phyloP scores from a whole-genome alignment of 2,329 filamentous ascomycete genomes.

The Colletotrichum ledebouriae region DNA sequence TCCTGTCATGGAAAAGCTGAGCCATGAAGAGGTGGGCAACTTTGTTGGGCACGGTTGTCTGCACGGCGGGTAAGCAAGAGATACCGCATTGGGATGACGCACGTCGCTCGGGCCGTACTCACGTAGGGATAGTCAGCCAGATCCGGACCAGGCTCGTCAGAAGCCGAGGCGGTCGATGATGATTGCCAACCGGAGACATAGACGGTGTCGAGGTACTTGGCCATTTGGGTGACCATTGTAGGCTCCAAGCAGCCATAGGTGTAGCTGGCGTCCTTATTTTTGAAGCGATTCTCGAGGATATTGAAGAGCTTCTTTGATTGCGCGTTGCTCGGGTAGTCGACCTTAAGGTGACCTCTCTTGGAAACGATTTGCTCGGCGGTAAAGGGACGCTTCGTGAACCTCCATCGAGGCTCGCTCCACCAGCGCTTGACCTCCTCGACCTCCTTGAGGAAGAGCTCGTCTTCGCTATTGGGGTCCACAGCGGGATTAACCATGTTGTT shows the following conservation, averaged over 20 bases:
- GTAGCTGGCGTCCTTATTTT: slow-evolving; percentile 89
- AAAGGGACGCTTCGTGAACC: slow-evolving; percentile 91
- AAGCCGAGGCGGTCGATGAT: slow-evolving; percentile 93
- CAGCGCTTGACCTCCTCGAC: slow-evolving; percentile 91
- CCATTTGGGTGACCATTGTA: slow-evolving; percentile 99
- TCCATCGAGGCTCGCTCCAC: slow-evolving; percentile 95
- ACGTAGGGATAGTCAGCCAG: slow-evolving; percentile 97
- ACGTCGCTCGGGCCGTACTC: slow-evolving; percentile 50
- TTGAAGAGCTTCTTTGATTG: slow-evolving; percentile 96
- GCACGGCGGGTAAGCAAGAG: slow-evolving; percentile 24
- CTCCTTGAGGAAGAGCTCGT: slow-evolving; percentile 81
- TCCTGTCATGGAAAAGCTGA: slow-evolving; percentile 99
- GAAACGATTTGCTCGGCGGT: slow-evolving; percentile 97
- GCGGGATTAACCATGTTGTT: slow-evolving; percentile 73
- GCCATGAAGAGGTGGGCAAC: slow-evolving; percentile 98
- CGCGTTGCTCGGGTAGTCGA: slow-evolving; percentile 90
- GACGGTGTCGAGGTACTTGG: slow-evolving; percentile 97
- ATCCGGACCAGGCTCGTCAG: slow-evolving; percentile 97
- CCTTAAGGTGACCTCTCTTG: slow-evolving; percentile 91
- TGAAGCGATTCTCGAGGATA: slow-evolving; percentile 87
- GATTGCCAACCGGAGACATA: slow-evolving; percentile 99
- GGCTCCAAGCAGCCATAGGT: slow-evolving; percentile 98
- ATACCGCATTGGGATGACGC: not conserved
- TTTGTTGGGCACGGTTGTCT: slow-evolving; percentile 99
- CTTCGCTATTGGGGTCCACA: slow-evolving; percentile 69